Evolutionary conservation across 2,329 filamentous ascomycete genomes (phyloP).

Genomic region (Diaporthe humulicola): DNA sequence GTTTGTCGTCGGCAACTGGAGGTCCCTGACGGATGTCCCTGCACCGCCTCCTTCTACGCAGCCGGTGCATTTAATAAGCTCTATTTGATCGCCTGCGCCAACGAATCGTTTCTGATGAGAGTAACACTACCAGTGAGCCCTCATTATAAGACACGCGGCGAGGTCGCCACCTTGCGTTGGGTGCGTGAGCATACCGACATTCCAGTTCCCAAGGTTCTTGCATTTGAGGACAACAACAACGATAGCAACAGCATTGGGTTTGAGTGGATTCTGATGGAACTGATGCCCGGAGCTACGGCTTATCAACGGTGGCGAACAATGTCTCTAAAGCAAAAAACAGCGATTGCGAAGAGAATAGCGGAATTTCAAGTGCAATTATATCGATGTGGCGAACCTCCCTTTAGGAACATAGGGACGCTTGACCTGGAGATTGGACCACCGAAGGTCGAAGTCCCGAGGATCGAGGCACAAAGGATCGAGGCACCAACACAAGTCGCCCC

Average conservation of each 20-base stretch:
- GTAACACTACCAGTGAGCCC: conserved; percentile 47
- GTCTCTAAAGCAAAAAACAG: conserved; percentile 41
- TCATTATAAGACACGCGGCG: conserved; percentile 45
- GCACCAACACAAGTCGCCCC: conserved; percentile 24
- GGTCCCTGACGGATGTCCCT: conserved; percentile 6
- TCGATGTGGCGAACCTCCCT: conserved; percentile 42
- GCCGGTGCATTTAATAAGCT: conserved; percentile 49
- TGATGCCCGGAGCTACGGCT: conserved; percentile 45
- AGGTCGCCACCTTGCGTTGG: conserved; percentile 53
- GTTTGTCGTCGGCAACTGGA: neutral
- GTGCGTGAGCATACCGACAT: conserved; percentile 48
- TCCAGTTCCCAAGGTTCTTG: conserved; percentile 50
- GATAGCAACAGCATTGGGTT: conserved; percentile 53
- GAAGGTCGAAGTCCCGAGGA: too few relatives aligned
- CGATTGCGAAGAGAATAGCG: conserved; percentile 48
- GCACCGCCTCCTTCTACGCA: conserved; percentile 44
- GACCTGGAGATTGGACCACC: conserved; percentile 31
- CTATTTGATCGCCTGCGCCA: conserved; percentile 43
- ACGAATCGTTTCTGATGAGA: conserved; percentile 43
- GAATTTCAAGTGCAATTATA: conserved; percentile 48
- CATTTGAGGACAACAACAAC: conserved; percentile 47
- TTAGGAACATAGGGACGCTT: conserved; percentile 46
- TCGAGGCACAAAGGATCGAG: neutral
- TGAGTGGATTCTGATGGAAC: conserved; percentile 56
- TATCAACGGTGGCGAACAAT: conserved; percentile 47